Percentiles rank a stretch among this genome's conserved stretches.
phyloP scores from a whole-genome alignment of 2,329 filamentous ascomycete genomes.

The Endoconidiophora laricicola region DNA sequence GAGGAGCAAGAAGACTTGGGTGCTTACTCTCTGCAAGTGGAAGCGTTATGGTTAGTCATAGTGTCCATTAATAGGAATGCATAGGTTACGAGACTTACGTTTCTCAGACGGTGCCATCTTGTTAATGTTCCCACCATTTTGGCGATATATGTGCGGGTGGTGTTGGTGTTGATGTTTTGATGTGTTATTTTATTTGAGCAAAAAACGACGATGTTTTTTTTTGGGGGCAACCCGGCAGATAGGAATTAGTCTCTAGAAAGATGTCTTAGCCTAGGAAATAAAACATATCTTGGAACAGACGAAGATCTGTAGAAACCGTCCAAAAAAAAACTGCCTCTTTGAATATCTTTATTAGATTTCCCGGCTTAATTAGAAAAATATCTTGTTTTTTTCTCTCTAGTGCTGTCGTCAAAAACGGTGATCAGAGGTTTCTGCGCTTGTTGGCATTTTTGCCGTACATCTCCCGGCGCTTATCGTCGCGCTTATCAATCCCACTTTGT shows the following conservation, averaged over 20 bases:
- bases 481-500: neutral
- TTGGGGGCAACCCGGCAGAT: too few species aligned
- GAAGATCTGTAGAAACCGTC: neutral
- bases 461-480: neutral
- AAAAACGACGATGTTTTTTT: too few species aligned
- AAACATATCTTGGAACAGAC: neutral
- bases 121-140: constrained; percentile 28
- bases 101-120: constrained; percentile 54
- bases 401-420: too few species aligned
- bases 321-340: neutral
- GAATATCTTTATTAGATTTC: too few species aligned
- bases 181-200: too few species aligned
- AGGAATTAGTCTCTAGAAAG: too few species aligned
- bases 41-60: neutral
- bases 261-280: neutral
- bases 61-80: too few species aligned
- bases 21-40: too few species aligned
- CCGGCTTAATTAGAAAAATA: too few species aligned
- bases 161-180: too few species aligned
- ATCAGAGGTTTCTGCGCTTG: too few species aligned
- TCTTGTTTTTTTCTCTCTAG: too few species aligned
- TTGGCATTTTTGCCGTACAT: neutral
- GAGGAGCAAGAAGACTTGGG: neutral
- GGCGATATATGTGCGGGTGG: constrained; percentile 4
- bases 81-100: constrained; percentile 30